Conservation (phyloP, 768 basidiomycete species). For the Podaxis sp. region DNA sequence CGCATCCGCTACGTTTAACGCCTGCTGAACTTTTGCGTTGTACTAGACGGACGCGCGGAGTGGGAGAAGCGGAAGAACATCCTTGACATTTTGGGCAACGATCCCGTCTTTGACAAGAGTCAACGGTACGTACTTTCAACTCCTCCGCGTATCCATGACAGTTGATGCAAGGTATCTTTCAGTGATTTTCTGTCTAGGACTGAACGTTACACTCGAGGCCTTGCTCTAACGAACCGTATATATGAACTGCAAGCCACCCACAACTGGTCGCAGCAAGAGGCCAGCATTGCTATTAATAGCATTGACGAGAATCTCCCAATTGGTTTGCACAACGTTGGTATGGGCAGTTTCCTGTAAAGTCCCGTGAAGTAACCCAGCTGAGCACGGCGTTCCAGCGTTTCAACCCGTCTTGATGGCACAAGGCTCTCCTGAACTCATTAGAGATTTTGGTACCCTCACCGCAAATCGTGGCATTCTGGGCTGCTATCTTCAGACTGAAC, state of each 20-base stretch:
- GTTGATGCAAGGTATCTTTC: neutral
- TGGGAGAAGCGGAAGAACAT: slow-evolving; percentile 53
- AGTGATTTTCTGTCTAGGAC: slow-evolving; percentile 61
- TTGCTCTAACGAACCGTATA: slow-evolving; percentile 54
- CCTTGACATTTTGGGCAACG: slow-evolving; percentile 45
- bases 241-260: slow-evolving; percentile 58
- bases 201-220: slow-evolving; percentile 55
- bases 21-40: neutral
- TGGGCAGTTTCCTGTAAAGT: slow-evolving; percentile 13
- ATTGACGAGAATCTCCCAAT: slow-evolving; percentile 58
- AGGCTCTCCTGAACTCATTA: slow-evolving; percentile 52
- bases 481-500: slow-evolving; percentile 76
- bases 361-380: slow-evolving; percentile 16
- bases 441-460: slow-evolving; percentile 51
- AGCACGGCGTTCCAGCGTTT: slow-evolving; percentile 43
- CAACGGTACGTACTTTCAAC: slow-evolving; percentile 37
- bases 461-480: slow-evolving; percentile 61
- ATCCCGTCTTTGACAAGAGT: slow-evolving; percentile 61
- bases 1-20: neutral
- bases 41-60: slow-evolving; percentile 44
- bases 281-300: slow-evolving; percentile 41
- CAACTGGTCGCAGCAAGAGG: slow-evolving; percentile 52
- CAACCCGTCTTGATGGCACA: slow-evolving; percentile 67
- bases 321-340: slow-evolving; percentile 35
- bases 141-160: neutral